Evolutionary conservation across 495 filamentous ascomycete genomes (phyloP).

Genomic region (Choiromyces venosus): DNA sequence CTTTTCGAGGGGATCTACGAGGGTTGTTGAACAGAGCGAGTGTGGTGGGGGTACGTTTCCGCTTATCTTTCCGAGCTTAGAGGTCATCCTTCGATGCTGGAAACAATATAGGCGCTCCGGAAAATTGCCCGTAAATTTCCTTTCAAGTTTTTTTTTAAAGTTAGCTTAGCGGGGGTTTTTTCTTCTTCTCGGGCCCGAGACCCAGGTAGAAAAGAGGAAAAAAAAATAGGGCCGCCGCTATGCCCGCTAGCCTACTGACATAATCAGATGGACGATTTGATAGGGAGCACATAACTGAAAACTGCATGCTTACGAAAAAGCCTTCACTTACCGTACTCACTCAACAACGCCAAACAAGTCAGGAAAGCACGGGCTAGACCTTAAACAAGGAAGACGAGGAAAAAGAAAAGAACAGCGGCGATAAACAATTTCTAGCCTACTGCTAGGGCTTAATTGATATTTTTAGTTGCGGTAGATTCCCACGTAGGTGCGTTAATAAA

Average conservation of each 20-base stretch:
- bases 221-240: neutral
- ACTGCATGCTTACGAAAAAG: neutral
- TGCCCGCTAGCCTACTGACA: neutral
- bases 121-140: neutral
- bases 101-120: neutral
- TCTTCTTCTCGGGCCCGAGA: neutral
- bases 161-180: neutral
- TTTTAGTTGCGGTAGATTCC: neutral
- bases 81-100: neutral
- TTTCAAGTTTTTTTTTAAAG: neutral
- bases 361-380: neutral
- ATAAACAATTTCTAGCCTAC: neutral
- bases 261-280: neutral
- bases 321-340: neutral
- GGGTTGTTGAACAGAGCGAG: neutral
- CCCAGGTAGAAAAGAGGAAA: neutral
- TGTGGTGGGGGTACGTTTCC: neutral
- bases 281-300: neutral
- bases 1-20: neutral
- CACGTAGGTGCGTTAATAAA: neutral
- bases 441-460: neutral
- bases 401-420: neutral
- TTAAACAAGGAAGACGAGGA: neutral
- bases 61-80: neutral
- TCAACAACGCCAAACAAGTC: neutral